Evolutionary conservation across 2,329 filamentous ascomycete species (phyloP).

Genomic region (Drechslerella dactyloides): DNA sequence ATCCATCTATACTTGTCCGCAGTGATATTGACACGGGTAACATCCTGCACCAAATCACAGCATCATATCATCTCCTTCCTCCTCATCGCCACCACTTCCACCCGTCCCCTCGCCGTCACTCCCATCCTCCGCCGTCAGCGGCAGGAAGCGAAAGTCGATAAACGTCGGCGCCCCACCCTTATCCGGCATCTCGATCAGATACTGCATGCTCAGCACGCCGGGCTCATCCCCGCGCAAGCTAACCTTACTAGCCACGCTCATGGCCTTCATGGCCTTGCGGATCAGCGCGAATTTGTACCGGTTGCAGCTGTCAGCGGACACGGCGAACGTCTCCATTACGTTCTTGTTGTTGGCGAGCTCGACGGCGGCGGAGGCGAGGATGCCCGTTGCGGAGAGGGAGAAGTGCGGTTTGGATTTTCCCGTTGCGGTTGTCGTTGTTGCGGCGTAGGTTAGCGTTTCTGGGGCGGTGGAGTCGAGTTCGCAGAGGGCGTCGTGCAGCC

Average conservation of each 20-base stretch:
- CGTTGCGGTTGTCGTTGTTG: constrained; percentile 67
- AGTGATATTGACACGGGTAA: background rate
- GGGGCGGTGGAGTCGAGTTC: constrained; percentile 72
- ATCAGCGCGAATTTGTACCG: constrained; percentile 87
- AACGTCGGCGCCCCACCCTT: constrained; percentile 64
- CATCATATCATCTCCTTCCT: constrained; percentile 47
- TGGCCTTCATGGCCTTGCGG: constrained; percentile 85
- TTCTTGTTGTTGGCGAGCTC: constrained; percentile 70
- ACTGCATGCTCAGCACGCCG: constrained; percentile 90
- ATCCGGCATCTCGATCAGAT: constrained; percentile 75
- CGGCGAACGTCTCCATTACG: constrained; percentile 76
- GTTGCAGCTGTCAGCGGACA: constrained; percentile 66
- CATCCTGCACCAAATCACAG: constrained; percentile 4
- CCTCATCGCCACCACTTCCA: constrained; percentile 3
- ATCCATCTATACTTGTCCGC: background rate
- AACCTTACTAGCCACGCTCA: constrained; percentile 90
- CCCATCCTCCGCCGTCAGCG: constrained; percentile 67
- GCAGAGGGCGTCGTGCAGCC: constrained; percentile 63
- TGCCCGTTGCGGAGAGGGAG: constrained; percentile 70
- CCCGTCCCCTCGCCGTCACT: constrained; percentile 58
- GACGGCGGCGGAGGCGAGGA: constrained; percentile 69
- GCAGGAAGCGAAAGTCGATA: constrained; percentile 82
- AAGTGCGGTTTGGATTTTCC: constrained; percentile 74
- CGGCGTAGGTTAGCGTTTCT: constrained; percentile 71
- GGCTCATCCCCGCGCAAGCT: constrained; percentile 86